Evolutionary conservation across 202 grass and related monocot genomes (phyloP), one percentile per base, ranked within the genome.

Genomic region (Saccharum hybrid): DNA sequence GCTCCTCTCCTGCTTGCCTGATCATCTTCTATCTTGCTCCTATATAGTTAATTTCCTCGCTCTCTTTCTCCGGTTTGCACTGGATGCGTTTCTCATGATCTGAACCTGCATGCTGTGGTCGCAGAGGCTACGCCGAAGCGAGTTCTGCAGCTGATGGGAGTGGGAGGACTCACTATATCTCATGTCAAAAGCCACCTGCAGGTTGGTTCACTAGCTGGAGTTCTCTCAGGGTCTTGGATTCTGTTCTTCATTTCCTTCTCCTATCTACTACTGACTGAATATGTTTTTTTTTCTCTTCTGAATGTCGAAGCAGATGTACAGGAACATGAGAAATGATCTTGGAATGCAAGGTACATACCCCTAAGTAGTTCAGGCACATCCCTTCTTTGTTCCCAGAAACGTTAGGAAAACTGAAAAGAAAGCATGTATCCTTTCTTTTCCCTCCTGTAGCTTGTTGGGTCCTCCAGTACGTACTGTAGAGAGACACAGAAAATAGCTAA

Each of bases 121-220:
- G 65, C 36, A 94, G 89, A 83, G 79, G 92, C 92, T 34, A 94
- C 92, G 39, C 92, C 92, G 19, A 94, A 94, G 85, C 92, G 90
- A 72, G 89, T 94, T 59, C 82, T 94, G 49, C 89, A 91, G 87
- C 61, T 89, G 66, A 94, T 94, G 92, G 78, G 90, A 54, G 92
- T 94, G 14, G 76, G 79, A 74, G 92, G 92, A 13, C 89, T 94
- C 40, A 91, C 84, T 78, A 91, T 89, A 79, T 94, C 92, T 64
- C 92, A 94, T 78, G 92, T 94, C 49, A 94, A 94, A 74, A 94
- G 89, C 70, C 92, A 94, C 45, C 87, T 94, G 21, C 92, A 94
- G 89, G 92, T 71, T 64, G 89, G 92, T 71, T 64, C 30, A 72
- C 40, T 18, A 33, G 48, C 41, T 33, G 1, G 1, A 76, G 18